Evolutionary conservation across 2,329 filamentous ascomycete genomes (phyloP), one percentile per base, ranked within the genome.

Genomic region (Colletotrichum sp.): DNA sequence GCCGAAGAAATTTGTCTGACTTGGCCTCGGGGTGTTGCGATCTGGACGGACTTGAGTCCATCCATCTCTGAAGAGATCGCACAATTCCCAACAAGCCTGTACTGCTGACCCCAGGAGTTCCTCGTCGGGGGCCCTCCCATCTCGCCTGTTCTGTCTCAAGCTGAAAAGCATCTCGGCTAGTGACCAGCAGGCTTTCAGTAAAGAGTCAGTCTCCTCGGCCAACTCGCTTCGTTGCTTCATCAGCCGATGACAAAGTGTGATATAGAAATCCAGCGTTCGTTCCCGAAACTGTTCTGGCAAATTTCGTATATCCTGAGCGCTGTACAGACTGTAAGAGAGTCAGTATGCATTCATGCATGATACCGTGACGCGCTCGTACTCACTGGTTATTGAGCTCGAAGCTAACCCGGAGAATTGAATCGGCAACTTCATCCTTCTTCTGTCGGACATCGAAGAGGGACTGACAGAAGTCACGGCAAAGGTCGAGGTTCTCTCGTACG

Each of bases 341-440:
- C 16, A 30, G 60, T 26, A n/a, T 24, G 21, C 15, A 21, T 34
- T n/a, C 21, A 13, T 12, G 9, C 9, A 52, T n/a, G 18, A 13
- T n/a, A 62, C 6, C 3, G 32, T 18, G 3, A n/a, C n/a, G 13
- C 8, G 13, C 30, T 8, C 34, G 24, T 10, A 83, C 90, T 82
- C 81, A 92, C 91, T 99, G 96, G 80, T 98, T 98, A 85, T 98
- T 98, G 28, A 98, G 89, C 85, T 98, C 96, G 82, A 98, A 98
- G 86, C 95, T 98, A 79, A 98, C 96, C 64, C 96, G 90, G 63
- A 99, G 86, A 16, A 98, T 93, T 0, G 96, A 98, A 83, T 99
- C 96, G 0, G 94, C 91, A 2, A 92, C 87, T 80, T 97, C 95
- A 78, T 98, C 94, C 68, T 93, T 92, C 78, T 93, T 93, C 76